phyloP scores from a whole-genome alignment of 257 asterid species.

The Lavandula angustifolia region DNA sequence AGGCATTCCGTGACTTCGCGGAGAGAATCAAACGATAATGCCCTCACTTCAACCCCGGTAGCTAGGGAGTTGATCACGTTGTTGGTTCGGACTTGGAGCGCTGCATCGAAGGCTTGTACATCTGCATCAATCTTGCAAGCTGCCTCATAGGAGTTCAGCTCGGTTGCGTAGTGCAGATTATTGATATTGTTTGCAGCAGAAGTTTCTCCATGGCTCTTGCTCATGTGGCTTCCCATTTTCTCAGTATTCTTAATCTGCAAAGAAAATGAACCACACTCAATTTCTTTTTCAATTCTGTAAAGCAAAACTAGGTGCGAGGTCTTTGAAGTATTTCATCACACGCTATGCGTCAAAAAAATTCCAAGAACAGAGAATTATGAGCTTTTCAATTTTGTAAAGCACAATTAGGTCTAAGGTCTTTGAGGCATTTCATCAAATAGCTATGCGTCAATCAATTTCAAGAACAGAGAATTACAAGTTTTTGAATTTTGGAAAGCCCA shows the following conservation, averaged over 20 bases:
- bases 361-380: not conserved
- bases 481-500: slow-evolving; percentile 4
- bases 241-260: slow-evolving; percentile 24
- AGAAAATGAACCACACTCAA: not conserved
- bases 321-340: not conserved
- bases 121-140: slow-evolving; percentile 76
- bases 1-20: slow-evolving; percentile 81
- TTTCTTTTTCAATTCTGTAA: not conserved
- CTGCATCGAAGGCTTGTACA: slow-evolving; percentile 64
- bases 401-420: not conserved
- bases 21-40: slow-evolving; percentile 80
- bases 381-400: slow-evolving; percentile 10
- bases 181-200: slow-evolving; percentile 51
- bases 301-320: not conserved
- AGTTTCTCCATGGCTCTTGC: slow-evolving; percentile 76
- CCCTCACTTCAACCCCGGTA: slow-evolving; percentile 81
- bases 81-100: slow-evolving; percentile 66
- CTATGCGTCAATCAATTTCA: not conserved
- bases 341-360: not conserved
- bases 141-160: slow-evolving; percentile 68
- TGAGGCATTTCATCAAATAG: slow-evolving; percentile 12
- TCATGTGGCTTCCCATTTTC: slow-evolving; percentile 81
- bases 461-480: not conserved
- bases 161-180: slow-evolving; percentile 53
- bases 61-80: slow-evolving; percentile 69